Percentiles rank a stretch among this genome's conserved stretches.
These are phyloP conservation scores for Trematosphaeria pertusa DNA, from an alignment of 2,329 filamentous ascomycete species.

Conservation along the genomic window DNA sequence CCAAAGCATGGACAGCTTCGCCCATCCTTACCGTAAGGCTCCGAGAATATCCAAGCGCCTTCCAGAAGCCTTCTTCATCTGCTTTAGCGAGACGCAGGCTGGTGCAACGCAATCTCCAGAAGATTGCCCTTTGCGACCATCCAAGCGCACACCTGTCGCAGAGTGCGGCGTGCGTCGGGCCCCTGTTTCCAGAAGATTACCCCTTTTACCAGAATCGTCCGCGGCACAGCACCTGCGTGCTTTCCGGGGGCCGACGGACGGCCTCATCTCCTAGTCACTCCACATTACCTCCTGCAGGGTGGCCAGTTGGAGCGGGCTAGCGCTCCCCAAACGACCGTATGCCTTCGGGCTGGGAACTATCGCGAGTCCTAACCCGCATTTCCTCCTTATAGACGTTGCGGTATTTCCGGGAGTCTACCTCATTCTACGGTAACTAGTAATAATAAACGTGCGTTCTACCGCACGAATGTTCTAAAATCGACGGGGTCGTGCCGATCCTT, in stretches of 20 bases:
- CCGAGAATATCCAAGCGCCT: slow-evolving; percentile 36
- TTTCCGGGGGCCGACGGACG: slow-evolving; percentile 16
- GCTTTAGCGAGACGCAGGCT: slow-evolving; percentile 19
- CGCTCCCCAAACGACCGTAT: too few species aligned
- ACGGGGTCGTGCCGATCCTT: too few species aligned
- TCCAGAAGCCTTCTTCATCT: slow-evolving; percentile 36
- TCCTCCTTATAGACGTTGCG: too few species aligned
- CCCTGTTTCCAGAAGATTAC: slow-evolving; percentile 48
- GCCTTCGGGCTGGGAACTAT: too few species aligned
- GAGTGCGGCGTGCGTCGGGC: slow-evolving; percentile 33
- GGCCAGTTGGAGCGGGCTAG: neutral
- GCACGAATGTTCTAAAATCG: too few species aligned
- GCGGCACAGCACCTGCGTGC: too few species aligned
- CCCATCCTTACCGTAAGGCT: slow-evolving; percentile 37
- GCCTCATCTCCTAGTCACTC: slow-evolving; percentile 12
- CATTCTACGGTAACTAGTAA: too few species aligned
- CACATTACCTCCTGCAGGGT: neutral
- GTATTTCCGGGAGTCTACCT: too few species aligned
- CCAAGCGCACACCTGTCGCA: slow-evolving; percentile 27
- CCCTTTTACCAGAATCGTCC: slow-evolving; percentile 36
- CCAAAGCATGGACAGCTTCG: slow-evolving; percentile 37
- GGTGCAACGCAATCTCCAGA: slow-evolving; percentile 43
- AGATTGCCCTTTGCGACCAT: slow-evolving; percentile 27
- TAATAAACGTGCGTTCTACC: too few species aligned
- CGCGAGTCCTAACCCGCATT: too few species aligned